Evolutionary conservation across 495 filamentous ascomycete species (phyloP), one percentile per base, ranked within the genome.

Genomic region (Talaromyces trachyspermus): DNA sequence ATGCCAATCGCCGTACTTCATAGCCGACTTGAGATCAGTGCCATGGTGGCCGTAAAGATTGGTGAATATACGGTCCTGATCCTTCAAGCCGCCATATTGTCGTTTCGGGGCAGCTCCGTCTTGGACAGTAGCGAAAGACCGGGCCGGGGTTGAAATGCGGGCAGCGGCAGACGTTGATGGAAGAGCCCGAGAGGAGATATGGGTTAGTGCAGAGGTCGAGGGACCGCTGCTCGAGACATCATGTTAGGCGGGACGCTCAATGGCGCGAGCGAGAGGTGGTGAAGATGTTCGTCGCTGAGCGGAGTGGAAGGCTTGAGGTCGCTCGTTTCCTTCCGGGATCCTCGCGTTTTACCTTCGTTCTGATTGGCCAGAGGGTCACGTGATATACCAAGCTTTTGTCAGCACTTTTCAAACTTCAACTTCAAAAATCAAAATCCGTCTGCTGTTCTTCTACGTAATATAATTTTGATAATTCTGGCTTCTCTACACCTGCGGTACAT

Each of bases 1-100:
- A 71, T 98, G 78, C 92, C 92, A 98, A 66, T 98, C 94, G 56
- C 92, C 92, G 76, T 91, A 95, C 72, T 95, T 95, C 87, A 85
- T 88, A n/a, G 92, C 88, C 51, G 77, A 83, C 75, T 91, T 89
- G 47, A 98, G 69, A 71, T 96, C 90, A 36, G 86, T 74, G 23
- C 87, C 87, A 76, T 86, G 89, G 57, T 92, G 88, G 50, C 85
- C 81, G 71, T 97, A 98, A 17, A 98, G 81, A 70, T 98, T 98
- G 69, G 90, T 89, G 71, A 98, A 98, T 72, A 98, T 98, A 54
- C 92, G 80, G 62, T 98, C 92, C 72, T 97, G 89, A 65, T 98
- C 92, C 62, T 78, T 80, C 45, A 98, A 76, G 42, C 87, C 87
- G 58, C 92, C 89, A 70, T 89, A 86, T 49, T 76, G 71, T 51